A percentile compares a stretch with the other conserved stretches of the same genome.
Conservation (phyloP, 257 asterid genomes). For the Osmanthus fragrans region DNA sequence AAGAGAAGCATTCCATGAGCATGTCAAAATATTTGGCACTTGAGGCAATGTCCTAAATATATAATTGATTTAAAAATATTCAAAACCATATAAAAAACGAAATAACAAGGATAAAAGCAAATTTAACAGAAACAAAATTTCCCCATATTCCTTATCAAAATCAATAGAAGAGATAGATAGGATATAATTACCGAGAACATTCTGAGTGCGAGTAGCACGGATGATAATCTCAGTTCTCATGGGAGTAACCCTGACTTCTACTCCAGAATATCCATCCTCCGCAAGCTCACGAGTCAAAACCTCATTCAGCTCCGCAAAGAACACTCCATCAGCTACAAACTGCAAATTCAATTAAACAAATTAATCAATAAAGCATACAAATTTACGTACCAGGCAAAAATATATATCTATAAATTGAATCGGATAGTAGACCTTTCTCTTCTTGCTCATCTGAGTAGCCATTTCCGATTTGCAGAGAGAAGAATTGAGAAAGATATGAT, state of each 20-base stretch:
- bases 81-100: background rate
- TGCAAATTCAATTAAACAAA: background rate
- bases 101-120: background rate
- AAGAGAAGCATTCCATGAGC: background rate
- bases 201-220: constrained; percentile 14
- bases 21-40: background rate
- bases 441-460: constrained; percentile 21
- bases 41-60: background rate
- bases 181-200: constrained; percentile 3
- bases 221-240: constrained; percentile 9
- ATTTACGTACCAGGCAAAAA: background rate
- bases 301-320: constrained; percentile 4
- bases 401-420: background rate
- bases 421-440: constrained; percentile 32
- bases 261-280: constrained; percentile 12
- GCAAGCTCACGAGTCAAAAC: constrained; percentile 10
- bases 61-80: background rate
- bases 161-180: background rate
- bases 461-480: background rate
- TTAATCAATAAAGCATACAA: background rate
- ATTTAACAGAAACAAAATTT: background rate
- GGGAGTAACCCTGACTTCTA: constrained; percentile 4
- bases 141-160: background rate
- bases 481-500: background rate
- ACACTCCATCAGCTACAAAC: constrained; percentile 4